These are phyloP conservation scores for Microdochium nivale DNA, from an alignment of 2,329 filamentous ascomycete species.

Conservation along the genomic window DNA sequence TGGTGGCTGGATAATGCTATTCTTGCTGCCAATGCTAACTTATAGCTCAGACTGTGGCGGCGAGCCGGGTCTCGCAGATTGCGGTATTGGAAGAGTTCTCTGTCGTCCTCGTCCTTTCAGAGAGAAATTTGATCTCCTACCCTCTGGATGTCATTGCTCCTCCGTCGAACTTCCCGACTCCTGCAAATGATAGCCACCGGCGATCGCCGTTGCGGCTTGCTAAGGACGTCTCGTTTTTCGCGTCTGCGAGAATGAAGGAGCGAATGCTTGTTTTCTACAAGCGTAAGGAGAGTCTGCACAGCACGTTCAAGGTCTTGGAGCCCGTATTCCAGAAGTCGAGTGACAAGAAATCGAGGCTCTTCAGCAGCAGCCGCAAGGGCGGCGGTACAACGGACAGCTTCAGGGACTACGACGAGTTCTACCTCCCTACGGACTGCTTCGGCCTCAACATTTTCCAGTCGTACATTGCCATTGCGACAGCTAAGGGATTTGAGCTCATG, in stretches of 20 bases:
- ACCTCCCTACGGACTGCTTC: conserved; percentile 91
- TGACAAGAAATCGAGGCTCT: conserved; percentile 67
- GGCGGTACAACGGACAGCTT: conserved; percentile 85
- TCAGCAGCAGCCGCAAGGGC: conserved; percentile 47
- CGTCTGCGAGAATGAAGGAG: conserved; percentile 94
- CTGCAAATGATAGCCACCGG: conserved; percentile 62
- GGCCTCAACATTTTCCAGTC: conserved; percentile 94
- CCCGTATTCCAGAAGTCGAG: conserved; percentile 90
- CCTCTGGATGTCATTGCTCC: conserved; percentile 78
- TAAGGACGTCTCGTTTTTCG: conserved; percentile 94
- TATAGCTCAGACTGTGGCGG: conserved; percentile 58
- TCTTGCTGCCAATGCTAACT: too few relatives aligned
- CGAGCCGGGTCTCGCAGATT: conserved; percentile 77
- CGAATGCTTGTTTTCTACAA: conserved; percentile 94
- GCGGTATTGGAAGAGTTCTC: conserved; percentile 94
- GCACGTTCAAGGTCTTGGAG: conserved; percentile 93
- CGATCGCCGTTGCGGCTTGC: conserved; percentile 87
- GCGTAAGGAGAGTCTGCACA: conserved; percentile 84
- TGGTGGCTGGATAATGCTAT: too few relatives aligned
- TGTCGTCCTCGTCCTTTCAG: conserved; percentile 81
- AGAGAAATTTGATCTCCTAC: conserved; percentile 86
- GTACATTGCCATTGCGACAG: conserved; percentile 83
- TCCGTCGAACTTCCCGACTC: conserved; percentile 51
- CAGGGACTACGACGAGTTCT: conserved; percentile 97
- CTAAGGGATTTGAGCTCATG: conserved; percentile 89